Base-by-base conservation (phyloP, 768 basidiomycete genomes). In the Serendipita sp. region DNA sequence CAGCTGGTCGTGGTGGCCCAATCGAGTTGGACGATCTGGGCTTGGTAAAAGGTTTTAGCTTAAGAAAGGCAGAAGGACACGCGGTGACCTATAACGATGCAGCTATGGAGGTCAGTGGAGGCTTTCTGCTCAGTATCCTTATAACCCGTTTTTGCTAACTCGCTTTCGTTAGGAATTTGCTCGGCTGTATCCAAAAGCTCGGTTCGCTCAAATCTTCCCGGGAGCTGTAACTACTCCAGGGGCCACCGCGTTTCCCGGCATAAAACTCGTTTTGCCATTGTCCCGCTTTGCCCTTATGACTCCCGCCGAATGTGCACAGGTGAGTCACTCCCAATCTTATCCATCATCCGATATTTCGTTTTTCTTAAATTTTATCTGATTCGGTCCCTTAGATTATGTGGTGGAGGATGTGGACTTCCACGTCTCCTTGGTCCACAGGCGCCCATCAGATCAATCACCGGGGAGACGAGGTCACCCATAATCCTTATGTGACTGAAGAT, bases 81-180 rank as follows among this genome's bases (percentile, higher is more conserved):
- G 73, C 75, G 0, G 72, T 76, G 16, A 79, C 80, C 0, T 82
- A 82, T 67, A 82, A 76, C 65, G 81, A 83, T 69, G 68, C 80
- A 16, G 80, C 80, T 78, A 66, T 82, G 53, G 75, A 81, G 76
- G 82, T 80, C 53, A 45, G 70, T 64, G 3, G 7, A 34, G 24
- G 24, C 1, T 45, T 41, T 13, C 24, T 24, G 24, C 24, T 1
- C 24, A 24, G 24, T 28, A 48, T 30, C 2, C 60, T 37, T 30
- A 11, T 11, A 24, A 24, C 1, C 1, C 24, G 24, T 11, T 30
- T 54, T 11, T 1, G 11, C 16, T 5, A 11, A 18, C 32, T 10
- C 7, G 11, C 11, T 30, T 30, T 11, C 28, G 13, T 54, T 30
- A 67, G 66, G 63, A 65, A 32, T 35, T 67, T 7, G 66, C 66